phyloP scores from a whole-genome alignment of 2,329 filamentous ascomycete genomes.

The Metarhizium anisopliae region DNA sequence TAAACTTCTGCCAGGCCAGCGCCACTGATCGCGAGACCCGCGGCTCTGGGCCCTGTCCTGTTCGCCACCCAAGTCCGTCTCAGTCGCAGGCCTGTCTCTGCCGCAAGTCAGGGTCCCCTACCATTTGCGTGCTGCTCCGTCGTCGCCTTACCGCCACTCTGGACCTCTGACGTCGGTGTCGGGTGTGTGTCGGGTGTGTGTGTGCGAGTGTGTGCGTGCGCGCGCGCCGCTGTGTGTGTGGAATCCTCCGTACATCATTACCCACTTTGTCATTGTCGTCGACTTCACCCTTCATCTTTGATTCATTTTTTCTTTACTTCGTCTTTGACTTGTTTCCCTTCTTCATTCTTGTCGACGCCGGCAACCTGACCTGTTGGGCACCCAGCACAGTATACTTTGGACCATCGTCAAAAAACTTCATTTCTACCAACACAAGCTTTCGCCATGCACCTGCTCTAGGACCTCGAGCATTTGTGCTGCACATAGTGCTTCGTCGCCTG shows the following conservation, averaged over 20 bases:
- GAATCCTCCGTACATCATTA: background rate
- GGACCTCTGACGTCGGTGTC: slow-evolving; percentile 1
- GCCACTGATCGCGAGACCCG: slow-evolving; percentile 2
- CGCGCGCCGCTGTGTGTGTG: background rate
- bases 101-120: background rate
- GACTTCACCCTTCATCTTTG: background rate
- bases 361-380: background rate
- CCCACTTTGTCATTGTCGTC: background rate
- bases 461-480: background rate
- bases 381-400: too few species aligned
- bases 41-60: slow-evolving; percentile 2
- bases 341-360: background rate
- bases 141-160: background rate
- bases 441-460: slow-evolving; percentile 1
- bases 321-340: background rate
- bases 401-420: background rate
- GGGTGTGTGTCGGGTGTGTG: too few species aligned
- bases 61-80: slow-evolving; percentile 2
- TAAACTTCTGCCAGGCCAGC: background rate
- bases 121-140: background rate
- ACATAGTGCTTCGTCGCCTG: background rate
- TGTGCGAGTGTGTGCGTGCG: too few species aligned
- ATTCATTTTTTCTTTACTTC: background rate
- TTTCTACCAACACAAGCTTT: background rate
- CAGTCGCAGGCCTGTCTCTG: background rate